Conservation (phyloP, 2,329 filamentous ascomycete species). For the Colletotrichum orbiculare region DNA sequence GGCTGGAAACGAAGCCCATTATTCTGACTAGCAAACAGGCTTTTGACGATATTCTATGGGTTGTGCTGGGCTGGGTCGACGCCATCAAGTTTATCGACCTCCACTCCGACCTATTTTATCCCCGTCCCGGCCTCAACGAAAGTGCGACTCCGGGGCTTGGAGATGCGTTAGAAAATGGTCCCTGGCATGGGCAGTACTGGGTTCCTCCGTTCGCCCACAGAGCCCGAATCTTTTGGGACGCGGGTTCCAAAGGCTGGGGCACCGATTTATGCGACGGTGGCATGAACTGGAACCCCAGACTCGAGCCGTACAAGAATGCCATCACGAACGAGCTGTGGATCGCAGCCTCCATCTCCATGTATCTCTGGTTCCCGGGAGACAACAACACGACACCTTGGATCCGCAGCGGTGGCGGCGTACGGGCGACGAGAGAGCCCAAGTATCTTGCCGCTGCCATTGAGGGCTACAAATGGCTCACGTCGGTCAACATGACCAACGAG, state of each 20-base stretch:
- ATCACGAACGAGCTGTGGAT: constrained; percentile 95
- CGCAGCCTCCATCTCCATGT: constrained; percentile 87
- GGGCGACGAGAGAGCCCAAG: constrained; percentile 62
- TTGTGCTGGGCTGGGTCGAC: constrained; percentile 91
- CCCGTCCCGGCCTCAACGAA: constrained; percentile 40
- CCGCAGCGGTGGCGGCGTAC: constrained; percentile 35
- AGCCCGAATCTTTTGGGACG: constrained; percentile 85
- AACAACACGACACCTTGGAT: constrained; percentile 76
- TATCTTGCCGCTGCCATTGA: constrained; percentile 80
- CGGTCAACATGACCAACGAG: constrained; percentile 82
- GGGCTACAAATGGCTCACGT: constrained; percentile 83
- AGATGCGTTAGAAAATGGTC: constrained; percentile 52
- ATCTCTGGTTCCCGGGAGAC: constrained; percentile 87
- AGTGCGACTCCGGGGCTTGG: constrained; percentile 38
- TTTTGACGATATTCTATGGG: constrained; percentile 96
- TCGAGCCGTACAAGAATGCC: constrained; percentile 91
- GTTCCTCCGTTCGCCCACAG: constrained; percentile 82
- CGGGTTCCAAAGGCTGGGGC: constrained; percentile 85
- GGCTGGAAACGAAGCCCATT: background rate
- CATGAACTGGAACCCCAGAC: constrained; percentile 88
- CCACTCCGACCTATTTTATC: constrained; percentile 75
- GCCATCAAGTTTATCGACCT: constrained; percentile 78
- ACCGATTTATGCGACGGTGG: constrained; percentile 83
- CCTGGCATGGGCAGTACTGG: constrained; percentile 84
- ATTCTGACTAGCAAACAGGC: constrained; percentile 62